Base-by-base conservation (phyloP, 2,329 filamentous ascomycete genomes). In the Pestalotiopsis sp. region DNA sequence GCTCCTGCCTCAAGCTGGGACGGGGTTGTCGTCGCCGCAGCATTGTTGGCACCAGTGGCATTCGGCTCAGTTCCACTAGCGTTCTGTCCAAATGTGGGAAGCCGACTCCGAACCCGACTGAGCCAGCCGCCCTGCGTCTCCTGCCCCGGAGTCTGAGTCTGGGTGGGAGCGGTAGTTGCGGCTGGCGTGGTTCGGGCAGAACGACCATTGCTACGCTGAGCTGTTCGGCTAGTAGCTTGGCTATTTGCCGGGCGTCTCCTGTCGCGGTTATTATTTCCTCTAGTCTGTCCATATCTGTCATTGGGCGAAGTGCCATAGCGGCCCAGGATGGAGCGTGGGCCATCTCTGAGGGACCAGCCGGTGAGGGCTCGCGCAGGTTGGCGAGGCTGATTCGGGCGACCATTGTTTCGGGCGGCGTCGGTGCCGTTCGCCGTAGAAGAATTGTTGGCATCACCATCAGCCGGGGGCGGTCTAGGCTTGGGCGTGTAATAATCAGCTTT, bases 401-500 rank as follows among this genome's bases (percentile, higher is more conserved):
- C 78, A 63, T 83, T 82, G 64, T 77, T 80, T 41, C 82, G 80
- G 49, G 81, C 71, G 70, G 77, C 69, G 70, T 77, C 75, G 72
- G 74, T 56, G 68, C 71, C 39, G 68, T 71, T 58, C 74, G 72
- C 27, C 68, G 77, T 68, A 73, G 76, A 69, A 70, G 77, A 68
- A 66, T 74, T 76, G 13, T 78, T 77, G 13, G 77, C 70, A 45
- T 80, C 81, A 27, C 81, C 80, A 41, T 84, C 83, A 14, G 82
- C 80, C 12, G 83, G 80, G 11, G 80, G 78, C 3, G 92, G 85
- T 17, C 94, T 92, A 65, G 94, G 93, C 82, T 98, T 98, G 0
- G 96, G 95, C 2, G 94, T 91, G 80, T 97, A 98, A 80, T 98
- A 99, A 78, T 99, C 96, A 56, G 95, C 93, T 83, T 99, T 99